Evolutionary conservation across 768 basidiomycete species (phyloP).

Genomic region (Coprinellus micaceus): DNA sequence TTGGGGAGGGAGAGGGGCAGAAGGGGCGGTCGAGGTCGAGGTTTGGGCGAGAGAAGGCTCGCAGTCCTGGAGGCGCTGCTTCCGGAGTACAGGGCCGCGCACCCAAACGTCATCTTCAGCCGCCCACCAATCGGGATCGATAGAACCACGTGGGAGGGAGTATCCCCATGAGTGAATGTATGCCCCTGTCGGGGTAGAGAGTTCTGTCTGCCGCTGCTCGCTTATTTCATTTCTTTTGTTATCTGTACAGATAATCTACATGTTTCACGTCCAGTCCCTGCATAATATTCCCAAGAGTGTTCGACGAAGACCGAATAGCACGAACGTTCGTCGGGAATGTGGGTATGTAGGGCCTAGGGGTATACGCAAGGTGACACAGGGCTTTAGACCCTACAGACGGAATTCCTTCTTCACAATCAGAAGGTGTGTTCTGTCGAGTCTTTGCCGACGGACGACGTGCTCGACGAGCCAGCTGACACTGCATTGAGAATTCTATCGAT

Average conservation of each 20-base stretch:
- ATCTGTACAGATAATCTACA: not conserved
- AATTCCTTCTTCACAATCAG: conserved; percentile 27
- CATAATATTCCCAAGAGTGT: not conserved
- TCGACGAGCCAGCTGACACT: conserved; percentile 84
- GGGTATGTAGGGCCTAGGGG: not conserved
- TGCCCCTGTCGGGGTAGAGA: too few species aligned
- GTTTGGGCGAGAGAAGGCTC: not conserved
- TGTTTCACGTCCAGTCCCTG: not conserved
- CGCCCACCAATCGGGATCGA: not conserved
- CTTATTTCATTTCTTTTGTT: not conserved
- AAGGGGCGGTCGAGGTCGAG: not conserved
- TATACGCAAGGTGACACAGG: not conserved
- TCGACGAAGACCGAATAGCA: not conserved
- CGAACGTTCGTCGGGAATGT: not conserved
- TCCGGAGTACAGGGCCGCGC: not conserved
- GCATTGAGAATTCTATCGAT: conserved; percentile 82
- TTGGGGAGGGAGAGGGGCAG: not conserved
- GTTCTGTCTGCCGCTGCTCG: too few species aligned
- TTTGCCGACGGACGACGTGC: conserved; percentile 76
- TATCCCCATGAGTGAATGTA: not conserved
- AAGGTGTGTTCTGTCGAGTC: conserved; percentile 90
- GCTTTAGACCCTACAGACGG: not conserved
- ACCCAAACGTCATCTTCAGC: not conserved
- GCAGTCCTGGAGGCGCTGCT: too few species aligned
- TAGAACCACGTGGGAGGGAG: not conserved